Percentiles rank a stretch among this genome's conserved stretches.
phyloP scores from a whole-genome alignment of 2,329 filamentous ascomycete genomes.

The Teratosphaeria zuluensis region DNA sequence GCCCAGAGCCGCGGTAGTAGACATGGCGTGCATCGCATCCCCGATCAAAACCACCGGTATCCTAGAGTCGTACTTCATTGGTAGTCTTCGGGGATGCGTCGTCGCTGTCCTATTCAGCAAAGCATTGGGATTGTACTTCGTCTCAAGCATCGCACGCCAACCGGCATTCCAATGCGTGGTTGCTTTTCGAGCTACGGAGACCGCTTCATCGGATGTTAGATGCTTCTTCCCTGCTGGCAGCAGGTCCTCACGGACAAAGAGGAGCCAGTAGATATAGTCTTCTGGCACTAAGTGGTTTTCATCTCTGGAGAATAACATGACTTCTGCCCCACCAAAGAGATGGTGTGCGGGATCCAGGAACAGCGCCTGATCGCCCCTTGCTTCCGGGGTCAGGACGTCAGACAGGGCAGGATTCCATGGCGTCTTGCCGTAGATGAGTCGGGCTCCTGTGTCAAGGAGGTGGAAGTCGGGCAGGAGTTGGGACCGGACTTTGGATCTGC shows the following conservation, averaged over 20 bases:
- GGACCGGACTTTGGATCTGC: not conserved
- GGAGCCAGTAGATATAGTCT: not conserved
- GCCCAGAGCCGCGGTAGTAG: not conserved
- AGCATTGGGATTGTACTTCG: not conserved
- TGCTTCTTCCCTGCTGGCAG: not conserved
- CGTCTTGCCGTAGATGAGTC: not conserved
- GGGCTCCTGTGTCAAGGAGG: not conserved
- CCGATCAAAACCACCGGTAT: not conserved
- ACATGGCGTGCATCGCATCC: not conserved
- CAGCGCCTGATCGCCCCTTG: not conserved
- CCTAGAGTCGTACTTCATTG: not conserved
- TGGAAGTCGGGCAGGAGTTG: not conserved
- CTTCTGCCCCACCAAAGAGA: not conserved
- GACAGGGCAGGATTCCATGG: not conserved
- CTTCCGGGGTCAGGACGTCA: not conserved
- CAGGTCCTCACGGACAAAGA: not conserved
- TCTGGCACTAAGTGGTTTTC: not conserved
- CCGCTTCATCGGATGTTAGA: not conserved
- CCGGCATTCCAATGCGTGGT: not conserved
- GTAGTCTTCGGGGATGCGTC: not conserved
- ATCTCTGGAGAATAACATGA: not conserved
- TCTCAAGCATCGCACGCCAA: not conserved
- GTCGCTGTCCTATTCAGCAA: not conserved
- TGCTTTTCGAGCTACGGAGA: not conserved
- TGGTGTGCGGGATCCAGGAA: not conserved